Percentiles rank a stretch among this genome's conserved stretches.
Conservation (phyloP, 192 early-diverging fungal genomes). For the Backusella australiensis region DNA sequence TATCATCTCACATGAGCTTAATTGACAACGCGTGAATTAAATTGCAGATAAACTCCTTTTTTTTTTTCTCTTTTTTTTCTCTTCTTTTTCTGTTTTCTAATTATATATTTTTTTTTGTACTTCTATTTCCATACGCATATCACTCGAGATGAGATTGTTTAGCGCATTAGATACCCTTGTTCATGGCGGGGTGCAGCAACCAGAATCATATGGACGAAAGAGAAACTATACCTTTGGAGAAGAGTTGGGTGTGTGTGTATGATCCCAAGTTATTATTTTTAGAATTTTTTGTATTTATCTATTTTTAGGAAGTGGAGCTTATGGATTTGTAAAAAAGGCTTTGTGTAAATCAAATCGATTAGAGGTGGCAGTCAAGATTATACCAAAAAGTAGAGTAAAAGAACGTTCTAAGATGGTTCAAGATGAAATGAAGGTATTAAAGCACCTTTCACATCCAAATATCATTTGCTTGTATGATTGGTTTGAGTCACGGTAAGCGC, state of each 20-base stretch:
- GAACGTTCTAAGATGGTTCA: constrained; percentile 88
- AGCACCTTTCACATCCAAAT: constrained; percentile 82
- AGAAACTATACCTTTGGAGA: constrained; percentile 64
- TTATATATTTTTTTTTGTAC: no score
- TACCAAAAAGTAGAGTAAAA: constrained; percentile 79
- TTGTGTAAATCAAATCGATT: constrained; percentile 64
- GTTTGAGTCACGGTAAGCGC: constrained; percentile 50
- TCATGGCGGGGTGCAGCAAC: constrained; percentile 40
- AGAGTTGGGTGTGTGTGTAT: constrained; percentile 48
- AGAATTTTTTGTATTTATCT: neutral
- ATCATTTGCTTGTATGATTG: constrained; percentile 85
- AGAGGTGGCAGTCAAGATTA: constrained; percentile 89
- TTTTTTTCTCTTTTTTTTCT: neutral
- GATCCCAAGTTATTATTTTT: neutral
- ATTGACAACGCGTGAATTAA: neutral
- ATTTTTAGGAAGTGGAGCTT: constrained; percentile 50
- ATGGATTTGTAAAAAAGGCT: constrained; percentile 71
- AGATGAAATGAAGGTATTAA: constrained; percentile 91
- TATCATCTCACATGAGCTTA: neutral
- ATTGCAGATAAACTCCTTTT: neutral
- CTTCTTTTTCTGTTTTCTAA: no score
- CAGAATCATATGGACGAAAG: constrained; percentile 62
- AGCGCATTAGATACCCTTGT: constrained; percentile 30
- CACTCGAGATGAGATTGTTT: constrained; percentile 13
- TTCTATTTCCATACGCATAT: neutral